phyloP scores from a whole-genome alignment of 371 early-diverging fungal genomes.

The Apophysomyces elegans region DNA sequence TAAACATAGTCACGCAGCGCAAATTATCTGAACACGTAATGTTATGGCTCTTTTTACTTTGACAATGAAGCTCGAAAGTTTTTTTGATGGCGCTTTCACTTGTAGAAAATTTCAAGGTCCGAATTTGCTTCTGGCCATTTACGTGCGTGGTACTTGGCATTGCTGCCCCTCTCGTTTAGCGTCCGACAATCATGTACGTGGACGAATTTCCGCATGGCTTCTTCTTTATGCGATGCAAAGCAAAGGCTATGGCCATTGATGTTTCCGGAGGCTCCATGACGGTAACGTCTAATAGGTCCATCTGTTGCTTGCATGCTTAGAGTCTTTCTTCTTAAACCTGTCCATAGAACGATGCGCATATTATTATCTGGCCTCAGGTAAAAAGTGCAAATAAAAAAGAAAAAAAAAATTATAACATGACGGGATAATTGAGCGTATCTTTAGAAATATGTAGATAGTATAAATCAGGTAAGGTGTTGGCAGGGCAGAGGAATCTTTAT shows the following conservation, averaged over 20 bases:
- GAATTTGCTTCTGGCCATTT: no score
- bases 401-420: not conserved
- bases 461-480: conserved; percentile 41
- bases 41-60: no score
- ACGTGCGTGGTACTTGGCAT: no score
- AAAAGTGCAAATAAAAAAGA: not conserved
- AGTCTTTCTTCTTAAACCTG: not conserved
- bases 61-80: no score
- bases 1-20: no score
- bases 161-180: no score
- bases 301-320: not conserved
- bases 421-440: not conserved
- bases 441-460: conserved; percentile 53
- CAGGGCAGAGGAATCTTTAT: not conserved
- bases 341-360: conserved; percentile 44
- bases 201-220: conserved; percentile 44
- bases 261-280: conserved; percentile 45
- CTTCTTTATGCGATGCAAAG: conserved; percentile 49
- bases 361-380: conserved; percentile 59
- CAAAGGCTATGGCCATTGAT: conserved; percentile 36
- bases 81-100: no score
- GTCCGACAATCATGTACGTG: not conserved
- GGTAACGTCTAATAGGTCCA: conserved; percentile 22
- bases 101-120: no score
- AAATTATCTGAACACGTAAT: no score